Percentiles rank a stretch among this genome's conserved stretches.
phyloP scores from a whole-genome alignment of 495 filamentous ascomycete genomes.

The Aspergillus homomorphus region DNA sequence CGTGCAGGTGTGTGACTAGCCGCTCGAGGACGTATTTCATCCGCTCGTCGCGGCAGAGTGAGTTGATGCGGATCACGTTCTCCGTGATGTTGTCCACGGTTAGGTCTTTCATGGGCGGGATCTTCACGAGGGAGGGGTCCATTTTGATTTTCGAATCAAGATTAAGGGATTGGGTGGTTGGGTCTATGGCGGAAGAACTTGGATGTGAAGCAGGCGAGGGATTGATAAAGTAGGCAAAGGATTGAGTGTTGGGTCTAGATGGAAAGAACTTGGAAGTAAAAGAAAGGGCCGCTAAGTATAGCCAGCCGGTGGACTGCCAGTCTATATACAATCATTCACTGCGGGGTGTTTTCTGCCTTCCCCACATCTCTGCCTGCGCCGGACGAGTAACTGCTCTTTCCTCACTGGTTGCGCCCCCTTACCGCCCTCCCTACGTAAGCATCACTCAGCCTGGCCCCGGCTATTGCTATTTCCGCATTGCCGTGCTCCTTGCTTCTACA shows the following conservation, averaged over 20 bases:
- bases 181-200: slow-evolving; percentile 6
- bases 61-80: slow-evolving; percentile 72
- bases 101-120: slow-evolving; percentile 66
- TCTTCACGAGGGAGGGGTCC: slow-evolving; percentile 50
- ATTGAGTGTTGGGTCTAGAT: neutral
- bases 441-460: slow-evolving; percentile 1
- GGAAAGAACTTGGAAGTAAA: neutral
- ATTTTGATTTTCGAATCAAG: slow-evolving; percentile 27
- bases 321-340: too few relatives aligned
- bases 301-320: too few relatives aligned
- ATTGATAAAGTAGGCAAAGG: neutral
- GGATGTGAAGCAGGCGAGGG: slow-evolving; percentile 7
- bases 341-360: too few relatives aligned
- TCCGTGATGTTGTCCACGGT: slow-evolving; percentile 82
- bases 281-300: neutral
- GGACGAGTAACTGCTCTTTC: neutral
- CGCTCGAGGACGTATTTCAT: slow-evolving; percentile 70
- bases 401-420: neutral
- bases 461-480: slow-evolving; percentile 3
- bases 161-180: neutral
- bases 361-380: too few relatives aligned
- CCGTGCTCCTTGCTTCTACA: neutral
- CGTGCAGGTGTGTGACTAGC: slow-evolving; percentile 76
- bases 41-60: slow-evolving; percentile 60
- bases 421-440: neutral